Conservation (phyloP, 495 filamentous ascomycete genomes). For the Emericellopsis terricola region DNA sequence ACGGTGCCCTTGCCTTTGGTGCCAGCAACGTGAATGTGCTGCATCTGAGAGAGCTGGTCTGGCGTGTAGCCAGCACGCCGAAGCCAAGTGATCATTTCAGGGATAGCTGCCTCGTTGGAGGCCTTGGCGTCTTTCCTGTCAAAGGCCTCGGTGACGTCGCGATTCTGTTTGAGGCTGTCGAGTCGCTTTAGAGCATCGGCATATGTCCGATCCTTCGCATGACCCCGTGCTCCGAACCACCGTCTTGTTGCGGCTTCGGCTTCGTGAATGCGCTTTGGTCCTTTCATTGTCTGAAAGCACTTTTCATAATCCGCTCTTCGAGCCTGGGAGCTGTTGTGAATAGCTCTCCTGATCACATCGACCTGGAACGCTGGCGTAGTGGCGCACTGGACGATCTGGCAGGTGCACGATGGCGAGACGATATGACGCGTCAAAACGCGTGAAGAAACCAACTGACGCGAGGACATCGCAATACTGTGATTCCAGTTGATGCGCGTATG, state of each 20-base stretch:
- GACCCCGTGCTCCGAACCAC: neutral
- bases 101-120: slow-evolving; percentile 60
- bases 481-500: too few species aligned
- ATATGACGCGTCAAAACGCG: too few species aligned
- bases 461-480: too few species aligned
- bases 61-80: slow-evolving; percentile 49
- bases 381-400: too few species aligned
- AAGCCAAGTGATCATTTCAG: slow-evolving; percentile 74
- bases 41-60: slow-evolving; percentile 13
- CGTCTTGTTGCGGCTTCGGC: neutral
- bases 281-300: neutral
- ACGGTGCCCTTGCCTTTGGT: slow-evolving; percentile 46
- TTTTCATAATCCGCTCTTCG: too few species aligned
- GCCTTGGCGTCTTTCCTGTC: slow-evolving; percentile 11
- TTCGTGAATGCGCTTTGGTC: neutral
- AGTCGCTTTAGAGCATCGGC: slow-evolving; percentile 27
- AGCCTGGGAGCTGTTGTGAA: too few species aligned
- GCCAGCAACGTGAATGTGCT: slow-evolving; percentile 39
- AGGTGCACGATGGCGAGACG: too few species aligned
- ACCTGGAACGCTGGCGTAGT: too few species aligned
- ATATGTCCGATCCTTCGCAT: slow-evolving; percentile 11
- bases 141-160: slow-evolving; percentile 29
- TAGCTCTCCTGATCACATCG: too few species aligned
- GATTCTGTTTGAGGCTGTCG: slow-evolving; percentile 62
- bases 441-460: too few species aligned